Conservation (phyloP, 2,329 filamentous ascomycete genomes). For the Plectosphaerella sp. region DNA sequence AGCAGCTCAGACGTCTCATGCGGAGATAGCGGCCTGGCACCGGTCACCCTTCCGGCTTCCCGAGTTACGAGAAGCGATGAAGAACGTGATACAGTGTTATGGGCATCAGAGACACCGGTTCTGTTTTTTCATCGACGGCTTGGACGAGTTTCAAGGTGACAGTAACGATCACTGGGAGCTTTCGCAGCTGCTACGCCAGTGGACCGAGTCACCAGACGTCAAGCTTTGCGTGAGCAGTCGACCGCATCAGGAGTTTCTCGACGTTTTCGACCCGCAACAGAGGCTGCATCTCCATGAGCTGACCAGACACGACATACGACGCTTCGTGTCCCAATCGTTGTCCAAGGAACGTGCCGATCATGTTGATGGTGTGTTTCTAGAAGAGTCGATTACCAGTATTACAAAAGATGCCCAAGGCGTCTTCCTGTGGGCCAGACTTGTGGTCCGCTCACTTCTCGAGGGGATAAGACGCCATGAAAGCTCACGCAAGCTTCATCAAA, state of each 20-base stretch:
- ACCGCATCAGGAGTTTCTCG: background rate
- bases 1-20: background rate
- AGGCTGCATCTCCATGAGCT: background rate
- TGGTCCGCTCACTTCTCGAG: background rate
- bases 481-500: too few species aligned
- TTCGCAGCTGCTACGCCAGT: background rate
- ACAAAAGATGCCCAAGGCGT: background rate
- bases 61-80: background rate
- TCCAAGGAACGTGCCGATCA: background rate
- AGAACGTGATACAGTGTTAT: background rate
- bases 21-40: background rate
- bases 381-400: background rate
- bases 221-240: slow-evolving; percentile 4
- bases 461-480: background rate
- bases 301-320: background rate
- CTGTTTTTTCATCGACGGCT: slow-evolving; percentile 7
- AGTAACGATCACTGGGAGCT: background rate
- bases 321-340: background rate
- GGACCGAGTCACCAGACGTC: background rate
- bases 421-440: slow-evolving; percentile 1
- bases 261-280: background rate
- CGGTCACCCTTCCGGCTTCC: background rate
- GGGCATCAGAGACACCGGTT: background rate
- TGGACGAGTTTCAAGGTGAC: slow-evolving; percentile 3
- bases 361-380: background rate